These are phyloP conservation scores for Thalassiosira livingstoniorum DNA, from an alignment of 352 stramenopile genomes.

Conservation along the genomic window DNA sequence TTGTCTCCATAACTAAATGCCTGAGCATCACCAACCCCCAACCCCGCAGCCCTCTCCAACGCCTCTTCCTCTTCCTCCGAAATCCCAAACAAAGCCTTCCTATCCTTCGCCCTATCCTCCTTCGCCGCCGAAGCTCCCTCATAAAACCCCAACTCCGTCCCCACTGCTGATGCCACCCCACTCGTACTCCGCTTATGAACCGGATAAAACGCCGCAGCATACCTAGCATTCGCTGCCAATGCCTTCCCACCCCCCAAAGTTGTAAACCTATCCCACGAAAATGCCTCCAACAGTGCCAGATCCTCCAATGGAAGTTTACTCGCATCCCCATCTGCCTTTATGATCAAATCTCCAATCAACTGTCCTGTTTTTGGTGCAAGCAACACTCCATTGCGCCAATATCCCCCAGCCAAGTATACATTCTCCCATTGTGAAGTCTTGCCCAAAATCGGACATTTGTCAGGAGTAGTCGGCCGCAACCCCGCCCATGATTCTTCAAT, in stretches of 20 bases:
- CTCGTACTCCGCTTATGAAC: slow-evolving; percentile 68
- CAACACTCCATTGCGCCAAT: slow-evolving; percentile 89
- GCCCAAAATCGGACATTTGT: slow-evolving; percentile 87
- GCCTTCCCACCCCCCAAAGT: slow-evolving; percentile 55
- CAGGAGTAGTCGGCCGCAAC: slow-evolving; percentile 86
- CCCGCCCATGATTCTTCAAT: slow-evolving; percentile 88
- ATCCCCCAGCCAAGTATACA: slow-evolving; percentile 86
- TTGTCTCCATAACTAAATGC: slow-evolving; percentile 56
- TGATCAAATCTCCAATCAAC: slow-evolving; percentile 84
- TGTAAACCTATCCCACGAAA: slow-evolving; percentile 83
- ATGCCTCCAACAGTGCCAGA: slow-evolving; percentile 67
- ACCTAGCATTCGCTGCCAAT: slow-evolving; percentile 76
- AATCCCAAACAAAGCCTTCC: slow-evolving; percentile 65
- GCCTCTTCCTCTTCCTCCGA: slow-evolving; percentile 51
- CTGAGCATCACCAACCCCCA: slow-evolving; percentile 67
- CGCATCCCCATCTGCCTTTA: slow-evolving; percentile 53
- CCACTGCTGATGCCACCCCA: slow-evolving; percentile 76
- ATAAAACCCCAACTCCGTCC: slow-evolving; percentile 85
- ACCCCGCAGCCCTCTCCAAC: slow-evolving; percentile 72
- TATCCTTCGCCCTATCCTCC: slow-evolving; percentile 73
- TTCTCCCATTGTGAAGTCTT: slow-evolving; percentile 82
- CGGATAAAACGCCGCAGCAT: slow-evolving; percentile 80
- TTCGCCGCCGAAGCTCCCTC: slow-evolving; percentile 71
- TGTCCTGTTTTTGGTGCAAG: slow-evolving; percentile 87
- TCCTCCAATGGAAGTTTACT: slow-evolving; percentile 54